Conservation (phyloP, 2,329 filamentous ascomycete genomes). For the Monilinia laxa region DNA sequence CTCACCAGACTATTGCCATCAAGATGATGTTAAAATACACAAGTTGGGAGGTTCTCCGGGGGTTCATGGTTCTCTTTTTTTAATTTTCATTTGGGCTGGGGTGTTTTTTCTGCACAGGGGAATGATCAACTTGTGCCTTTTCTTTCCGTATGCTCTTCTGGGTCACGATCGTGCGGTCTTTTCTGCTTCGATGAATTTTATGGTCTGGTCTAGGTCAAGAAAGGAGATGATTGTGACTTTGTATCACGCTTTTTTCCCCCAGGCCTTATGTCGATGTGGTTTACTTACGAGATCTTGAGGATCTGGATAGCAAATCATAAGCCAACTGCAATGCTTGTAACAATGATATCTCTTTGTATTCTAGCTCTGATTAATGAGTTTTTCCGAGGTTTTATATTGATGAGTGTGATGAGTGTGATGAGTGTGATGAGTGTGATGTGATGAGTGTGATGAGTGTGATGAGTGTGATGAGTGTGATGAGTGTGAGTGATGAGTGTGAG, state of each 20-base stretch:
- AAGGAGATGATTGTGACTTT: conserved; percentile 19
- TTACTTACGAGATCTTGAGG: not conserved
- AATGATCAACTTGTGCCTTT: conserved; percentile 29
- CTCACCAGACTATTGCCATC: conserved; percentile 13
- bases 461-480: too few relatives aligned
- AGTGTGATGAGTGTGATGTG: not conserved
- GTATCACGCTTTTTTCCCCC: conserved; percentile 24
- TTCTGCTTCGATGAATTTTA: conserved; percentile 7
- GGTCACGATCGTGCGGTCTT: conserved; percentile 17
- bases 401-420: not conserved
- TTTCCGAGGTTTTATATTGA: not conserved
- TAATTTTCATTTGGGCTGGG: conserved; percentile 37
- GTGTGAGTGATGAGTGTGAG: not conserved
- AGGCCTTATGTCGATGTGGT: not conserved
- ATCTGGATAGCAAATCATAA: conserved; percentile 23
- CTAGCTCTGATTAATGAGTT: conserved; percentile 37
- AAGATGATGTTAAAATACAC: conserved; percentile 22
- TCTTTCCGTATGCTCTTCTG: conserved; percentile 25
- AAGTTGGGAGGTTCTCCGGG: conserved; percentile 25
- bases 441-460: not conserved
- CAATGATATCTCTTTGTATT: conserved; percentile 38
- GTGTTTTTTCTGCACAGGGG: conserved; percentile 35
- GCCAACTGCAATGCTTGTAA: conserved; percentile 34
- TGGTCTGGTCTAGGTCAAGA: conserved; percentile 17
- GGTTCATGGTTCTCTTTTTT: conserved; percentile 30